Evolutionary conservation across 108 stramenopile genomes (phyloP).

Genomic region (Bacterosira constricta): DNA sequence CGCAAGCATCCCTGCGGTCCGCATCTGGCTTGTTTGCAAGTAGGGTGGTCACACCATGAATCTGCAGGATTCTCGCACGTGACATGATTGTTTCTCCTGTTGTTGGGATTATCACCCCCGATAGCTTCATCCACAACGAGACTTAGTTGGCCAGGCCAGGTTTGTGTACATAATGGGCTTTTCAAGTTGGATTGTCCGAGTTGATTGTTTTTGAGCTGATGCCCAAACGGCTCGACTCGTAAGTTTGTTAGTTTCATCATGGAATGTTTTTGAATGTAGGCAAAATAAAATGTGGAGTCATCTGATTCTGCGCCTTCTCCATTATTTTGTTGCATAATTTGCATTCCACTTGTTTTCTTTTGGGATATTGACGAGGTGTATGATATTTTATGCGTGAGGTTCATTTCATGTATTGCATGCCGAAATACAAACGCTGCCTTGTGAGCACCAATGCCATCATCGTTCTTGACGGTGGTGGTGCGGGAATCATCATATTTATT

Average conservation of each 20-base stretch:
- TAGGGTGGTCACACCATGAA: conserved; percentile 38
- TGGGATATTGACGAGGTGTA: background rate
- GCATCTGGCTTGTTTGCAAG: conserved; percentile 19
- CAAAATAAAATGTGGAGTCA: background rate
- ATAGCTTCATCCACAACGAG: background rate
- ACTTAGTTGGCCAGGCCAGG: conserved; percentile 32
- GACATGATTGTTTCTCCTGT: background rate
- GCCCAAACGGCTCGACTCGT: background rate
- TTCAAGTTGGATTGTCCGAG: background rate
- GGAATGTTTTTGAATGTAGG: conserved; percentile 20
- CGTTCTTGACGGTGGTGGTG: background rate
- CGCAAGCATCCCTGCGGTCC: conserved; percentile 36
- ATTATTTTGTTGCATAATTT: too few relatives aligned
- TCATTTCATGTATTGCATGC: conserved; percentile 3
- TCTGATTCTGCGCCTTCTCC: background rate
- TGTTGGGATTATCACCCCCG: background rate
- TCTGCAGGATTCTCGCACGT: conserved; percentile 36
- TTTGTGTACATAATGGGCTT: conserved; percentile 22
- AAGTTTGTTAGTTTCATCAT: conserved; percentile 35
- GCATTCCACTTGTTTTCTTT: too few relatives aligned
- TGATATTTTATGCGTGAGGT: background rate
- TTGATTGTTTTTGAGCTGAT: background rate
- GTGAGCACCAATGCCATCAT: background rate
- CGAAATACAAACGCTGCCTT: conserved; percentile 14
- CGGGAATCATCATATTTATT: background rate